Percentiles rank a stretch among this genome's conserved stretches.
Conservation (phyloP, 139 green algal species). For the Coelastrella sp. region DNA sequence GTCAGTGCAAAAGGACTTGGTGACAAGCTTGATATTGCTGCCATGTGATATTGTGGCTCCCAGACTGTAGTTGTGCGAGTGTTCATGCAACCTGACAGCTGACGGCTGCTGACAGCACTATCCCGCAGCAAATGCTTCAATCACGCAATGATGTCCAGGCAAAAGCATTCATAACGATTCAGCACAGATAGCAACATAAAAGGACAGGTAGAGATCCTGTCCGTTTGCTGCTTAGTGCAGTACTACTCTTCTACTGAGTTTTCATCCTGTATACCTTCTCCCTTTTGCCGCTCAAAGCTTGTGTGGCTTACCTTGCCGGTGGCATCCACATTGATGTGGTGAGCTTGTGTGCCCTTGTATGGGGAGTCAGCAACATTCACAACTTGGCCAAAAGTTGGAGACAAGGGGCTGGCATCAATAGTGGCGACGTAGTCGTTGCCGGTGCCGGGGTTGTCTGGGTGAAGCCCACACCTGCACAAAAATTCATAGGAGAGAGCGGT, state of each 20-base stretch:
- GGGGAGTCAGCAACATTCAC: neutral
- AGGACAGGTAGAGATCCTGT: too few relatives aligned
- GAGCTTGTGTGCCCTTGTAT: neutral
- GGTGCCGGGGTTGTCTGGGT: neutral
- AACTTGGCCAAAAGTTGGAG: neutral
- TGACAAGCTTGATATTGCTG: neutral
- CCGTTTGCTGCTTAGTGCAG: too few relatives aligned
- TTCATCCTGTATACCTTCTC: too few relatives aligned
- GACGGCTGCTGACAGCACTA: too few relatives aligned
- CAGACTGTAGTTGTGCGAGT: too few relatives aligned
- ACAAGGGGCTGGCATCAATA: neutral
- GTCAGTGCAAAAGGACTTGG: neutral
- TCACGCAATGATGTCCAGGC: too few relatives aligned
- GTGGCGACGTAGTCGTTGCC: neutral
- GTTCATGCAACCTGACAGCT: too few relatives aligned
- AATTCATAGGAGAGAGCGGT: neutral
- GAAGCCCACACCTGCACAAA: neutral
- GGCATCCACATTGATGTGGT: neutral
- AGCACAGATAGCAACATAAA: too few relatives aligned
- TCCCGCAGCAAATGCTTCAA: too few relatives aligned
- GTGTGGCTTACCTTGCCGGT: neutral
- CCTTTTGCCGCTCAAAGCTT: neutral
- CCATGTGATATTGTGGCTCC: too few relatives aligned
- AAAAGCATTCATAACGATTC: too few relatives aligned
- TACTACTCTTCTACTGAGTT: neutral